Conservation (phyloP, 495 filamentous ascomycete genomes). For the Gamarada debralockiae region DNA sequence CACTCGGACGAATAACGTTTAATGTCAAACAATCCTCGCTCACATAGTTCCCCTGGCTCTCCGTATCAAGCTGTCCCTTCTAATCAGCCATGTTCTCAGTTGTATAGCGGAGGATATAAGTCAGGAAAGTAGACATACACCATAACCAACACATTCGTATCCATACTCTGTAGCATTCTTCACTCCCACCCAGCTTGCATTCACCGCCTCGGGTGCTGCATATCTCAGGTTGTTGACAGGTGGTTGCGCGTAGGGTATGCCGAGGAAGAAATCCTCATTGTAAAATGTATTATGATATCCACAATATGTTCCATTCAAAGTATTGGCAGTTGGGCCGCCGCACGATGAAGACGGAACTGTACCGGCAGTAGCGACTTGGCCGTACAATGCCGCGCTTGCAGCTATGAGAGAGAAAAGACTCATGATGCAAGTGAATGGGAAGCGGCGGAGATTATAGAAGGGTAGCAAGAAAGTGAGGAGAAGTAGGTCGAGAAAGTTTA, state of each 20-base stretch:
- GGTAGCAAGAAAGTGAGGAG: not conserved
- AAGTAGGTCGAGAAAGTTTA: not conserved
- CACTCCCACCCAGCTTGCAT: slow-evolving; percentile 26
- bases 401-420: not conserved
- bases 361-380: not conserved
- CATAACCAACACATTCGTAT: slow-evolving; percentile 38
- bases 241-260: not conserved
- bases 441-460: not conserved
- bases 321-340: not conserved
- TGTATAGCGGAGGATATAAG: too few species aligned
- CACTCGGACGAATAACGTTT: slow-evolving; percentile 38
- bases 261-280: not conserved
- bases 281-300: not conserved
- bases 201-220: slow-evolving; percentile 23
- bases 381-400: not conserved
- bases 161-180: slow-evolving; percentile 33
- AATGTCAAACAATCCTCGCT: slow-evolving; percentile 53
- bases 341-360: not conserved
- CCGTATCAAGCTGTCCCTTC: not conserved
- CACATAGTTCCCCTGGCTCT: not conserved
- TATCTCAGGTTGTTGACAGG: not conserved
- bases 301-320: not conserved
- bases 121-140: slow-evolving; percentile 16
- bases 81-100: too few species aligned
- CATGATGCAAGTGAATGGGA: not conserved